A percentile compares a stretch with the other conserved stretches of the same genome.
Conservation (phyloP, 2,329 filamentous ascomycete species). For the Arthrobotrys megalospora region DNA sequence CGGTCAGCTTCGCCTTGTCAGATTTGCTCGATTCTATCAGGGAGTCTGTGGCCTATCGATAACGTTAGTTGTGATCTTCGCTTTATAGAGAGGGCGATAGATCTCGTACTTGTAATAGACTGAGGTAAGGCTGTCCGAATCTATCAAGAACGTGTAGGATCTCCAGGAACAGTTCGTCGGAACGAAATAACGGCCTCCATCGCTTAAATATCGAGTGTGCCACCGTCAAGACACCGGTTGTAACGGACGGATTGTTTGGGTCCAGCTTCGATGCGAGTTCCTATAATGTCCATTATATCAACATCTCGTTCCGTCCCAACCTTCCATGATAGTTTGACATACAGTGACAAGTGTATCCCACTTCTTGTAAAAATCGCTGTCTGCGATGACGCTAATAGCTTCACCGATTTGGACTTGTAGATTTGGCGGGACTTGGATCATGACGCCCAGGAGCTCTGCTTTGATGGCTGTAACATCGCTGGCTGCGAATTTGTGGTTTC, state of each 20-base stretch:
- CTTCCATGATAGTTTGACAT: conserved; percentile 63
- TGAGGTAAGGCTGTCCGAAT: conserved; percentile 87
- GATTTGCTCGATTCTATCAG: conserved; percentile 80
- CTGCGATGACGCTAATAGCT: conserved; percentile 95
- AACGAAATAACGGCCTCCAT: conserved; percentile 94
- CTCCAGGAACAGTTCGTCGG: conserved; percentile 91
- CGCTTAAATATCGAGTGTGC: conserved; percentile 98
- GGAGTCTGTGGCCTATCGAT: conserved; percentile 69
- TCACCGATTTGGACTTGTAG: conserved; percentile 96
- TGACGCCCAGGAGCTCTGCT: conserved; percentile 92
- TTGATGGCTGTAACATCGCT: conserved; percentile 93
- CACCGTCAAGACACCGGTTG: conserved; percentile 86
- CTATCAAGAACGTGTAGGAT: conserved; percentile 94
- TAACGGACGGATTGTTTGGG: conserved; percentile 76
- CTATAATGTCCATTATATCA: conserved; percentile 35
- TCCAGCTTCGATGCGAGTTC: conserved; percentile 67
- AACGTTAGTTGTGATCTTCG: neutral
- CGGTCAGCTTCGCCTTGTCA: conserved; percentile 81
- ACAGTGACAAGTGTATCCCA: conserved; percentile 97
- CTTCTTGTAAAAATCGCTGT: conserved; percentile 95
- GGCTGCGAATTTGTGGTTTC: conserved; percentile 86
- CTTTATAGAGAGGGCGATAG: neutral
- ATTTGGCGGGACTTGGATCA: conserved; percentile 89
- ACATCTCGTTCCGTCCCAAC: neutral
- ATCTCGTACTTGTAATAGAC: conserved; percentile 78